Conservation (phyloP, 345 rosid genomes). For the Eutrema heterophyllum region DNA sequence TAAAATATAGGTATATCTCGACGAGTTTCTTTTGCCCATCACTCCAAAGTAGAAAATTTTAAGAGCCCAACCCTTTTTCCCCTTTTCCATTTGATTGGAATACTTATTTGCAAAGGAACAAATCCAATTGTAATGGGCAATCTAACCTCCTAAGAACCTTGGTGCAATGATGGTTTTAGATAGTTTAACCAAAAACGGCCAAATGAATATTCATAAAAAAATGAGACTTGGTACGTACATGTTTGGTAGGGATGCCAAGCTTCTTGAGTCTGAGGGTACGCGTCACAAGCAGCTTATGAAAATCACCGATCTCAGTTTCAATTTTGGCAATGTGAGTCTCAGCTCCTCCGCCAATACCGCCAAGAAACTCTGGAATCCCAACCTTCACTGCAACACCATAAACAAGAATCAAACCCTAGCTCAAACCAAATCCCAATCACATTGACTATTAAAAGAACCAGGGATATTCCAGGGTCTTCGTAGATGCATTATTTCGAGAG, state of each 20-base stretch:
- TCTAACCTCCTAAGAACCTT: background rate
- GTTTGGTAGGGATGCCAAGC: conserved; percentile 83
- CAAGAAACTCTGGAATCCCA: conserved; percentile 77
- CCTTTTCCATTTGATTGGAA: too few relatives aligned
- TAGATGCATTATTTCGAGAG: too few relatives aligned
- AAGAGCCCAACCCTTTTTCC: background rate
- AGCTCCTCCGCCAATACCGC: conserved; percentile 72
- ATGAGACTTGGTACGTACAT: conserved; percentile 38
- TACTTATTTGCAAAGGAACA: too few relatives aligned
- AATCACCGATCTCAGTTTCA: conserved; percentile 75
- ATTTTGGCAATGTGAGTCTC: conserved; percentile 71
- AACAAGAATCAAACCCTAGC: background rate
- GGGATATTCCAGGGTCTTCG: too few relatives aligned
- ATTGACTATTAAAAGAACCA: background rate
- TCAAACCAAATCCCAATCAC: background rate
- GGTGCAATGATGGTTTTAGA: background rate
- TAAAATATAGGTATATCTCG: background rate
- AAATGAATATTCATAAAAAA: background rate
- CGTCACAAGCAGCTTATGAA: conserved; percentile 60
- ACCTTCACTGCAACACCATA: conserved; percentile 58
- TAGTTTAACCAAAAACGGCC: background rate
- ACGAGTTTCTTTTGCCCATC: background rate
- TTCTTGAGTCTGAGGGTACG: conserved; percentile 80
- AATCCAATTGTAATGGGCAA: background rate
- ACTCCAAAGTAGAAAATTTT: background rate